These are phyloP conservation scores for Magnolia sinica DNA, from an alignment of 164 flowering plant genomes.

Conservation along the genomic window DNA sequence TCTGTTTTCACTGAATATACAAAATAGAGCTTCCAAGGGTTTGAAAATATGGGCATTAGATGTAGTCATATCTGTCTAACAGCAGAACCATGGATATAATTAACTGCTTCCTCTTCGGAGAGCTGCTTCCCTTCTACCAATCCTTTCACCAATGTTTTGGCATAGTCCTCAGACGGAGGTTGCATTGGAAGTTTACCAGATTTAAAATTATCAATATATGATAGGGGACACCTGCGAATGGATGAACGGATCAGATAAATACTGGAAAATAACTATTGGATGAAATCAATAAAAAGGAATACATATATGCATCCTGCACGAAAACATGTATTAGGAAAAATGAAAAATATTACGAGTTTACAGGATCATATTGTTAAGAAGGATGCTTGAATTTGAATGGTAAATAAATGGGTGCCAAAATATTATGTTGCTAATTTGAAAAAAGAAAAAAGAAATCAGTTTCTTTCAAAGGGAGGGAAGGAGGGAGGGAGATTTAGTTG, in stretches of 20 bases:
- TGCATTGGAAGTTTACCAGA: constrained; percentile 48
- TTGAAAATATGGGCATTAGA: not conserved
- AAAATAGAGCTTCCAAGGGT: not conserved
- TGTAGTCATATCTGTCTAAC: constrained; percentile 42
- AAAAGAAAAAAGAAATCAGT: no score
- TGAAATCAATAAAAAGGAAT: not conserved
- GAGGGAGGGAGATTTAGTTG: no score
- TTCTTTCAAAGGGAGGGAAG: no score
- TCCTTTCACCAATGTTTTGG: constrained; percentile 53
- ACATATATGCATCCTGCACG: no score
- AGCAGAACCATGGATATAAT: constrained; percentile 57
- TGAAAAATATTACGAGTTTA: no score
- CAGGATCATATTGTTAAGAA: no score
- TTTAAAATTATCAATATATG: constrained; percentile 48
- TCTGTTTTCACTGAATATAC: not conserved
- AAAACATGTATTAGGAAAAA: no score
- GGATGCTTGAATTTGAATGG: no score
- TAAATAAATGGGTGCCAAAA: no score
- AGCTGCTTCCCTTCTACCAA: constrained; percentile 69
- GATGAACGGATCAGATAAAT: not conserved
- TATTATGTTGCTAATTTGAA: no score
- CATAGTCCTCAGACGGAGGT: constrained; percentile 55
- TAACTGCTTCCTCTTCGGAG: constrained; percentile 60
- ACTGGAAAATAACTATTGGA: not conserved
- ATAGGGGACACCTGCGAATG: constrained; percentile 53